Conservation (phyloP, 352 stramenopile species). For the Globisporangium abappressorium region DNA sequence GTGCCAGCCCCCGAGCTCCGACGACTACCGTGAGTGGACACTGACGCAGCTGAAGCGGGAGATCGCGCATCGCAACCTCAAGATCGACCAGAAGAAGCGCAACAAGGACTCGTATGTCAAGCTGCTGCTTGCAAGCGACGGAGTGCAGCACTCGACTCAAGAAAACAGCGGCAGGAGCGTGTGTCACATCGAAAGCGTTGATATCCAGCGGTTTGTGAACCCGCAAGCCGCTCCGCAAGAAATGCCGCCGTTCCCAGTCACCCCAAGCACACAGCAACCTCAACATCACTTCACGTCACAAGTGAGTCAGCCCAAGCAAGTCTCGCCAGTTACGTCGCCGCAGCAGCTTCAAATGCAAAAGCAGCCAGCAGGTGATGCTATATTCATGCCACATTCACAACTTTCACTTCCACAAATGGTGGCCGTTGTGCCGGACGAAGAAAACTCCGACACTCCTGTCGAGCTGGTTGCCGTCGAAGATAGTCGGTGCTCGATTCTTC, state of each 20-base stretch:
- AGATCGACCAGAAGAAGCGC: conserved; percentile 37
- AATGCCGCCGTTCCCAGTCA: background rate
- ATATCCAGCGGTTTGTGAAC: conserved; percentile 2
- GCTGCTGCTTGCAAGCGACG: conserved; percentile 34
- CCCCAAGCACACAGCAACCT: background rate
- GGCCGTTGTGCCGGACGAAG: conserved; percentile 8
- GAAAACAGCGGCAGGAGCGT: background rate
- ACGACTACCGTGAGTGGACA: conserved; percentile 54
- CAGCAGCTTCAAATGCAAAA: background rate
- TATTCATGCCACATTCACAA: background rate
- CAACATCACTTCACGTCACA: background rate
- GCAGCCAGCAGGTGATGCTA: background rate
- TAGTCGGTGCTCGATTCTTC: background rate
- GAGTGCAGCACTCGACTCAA: background rate
- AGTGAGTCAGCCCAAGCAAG: background rate
- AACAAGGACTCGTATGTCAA: conserved; percentile 48
- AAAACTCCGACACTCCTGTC: background rate
- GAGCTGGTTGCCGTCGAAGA: background rate
- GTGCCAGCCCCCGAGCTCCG: conserved; percentile 40
- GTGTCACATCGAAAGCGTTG: conserved; percentile 6
- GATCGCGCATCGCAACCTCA: conserved; percentile 49
- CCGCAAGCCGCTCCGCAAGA: conserved; percentile 1
- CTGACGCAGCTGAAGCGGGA: conserved; percentile 51
- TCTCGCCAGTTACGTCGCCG: background rate
- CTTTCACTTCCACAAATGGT: background rate